A percentile compares a stretch with the other conserved stretches of the same genome.
Conservation (phyloP, 331 rosid genomes). For the Phaseolus coccineus region DNA sequence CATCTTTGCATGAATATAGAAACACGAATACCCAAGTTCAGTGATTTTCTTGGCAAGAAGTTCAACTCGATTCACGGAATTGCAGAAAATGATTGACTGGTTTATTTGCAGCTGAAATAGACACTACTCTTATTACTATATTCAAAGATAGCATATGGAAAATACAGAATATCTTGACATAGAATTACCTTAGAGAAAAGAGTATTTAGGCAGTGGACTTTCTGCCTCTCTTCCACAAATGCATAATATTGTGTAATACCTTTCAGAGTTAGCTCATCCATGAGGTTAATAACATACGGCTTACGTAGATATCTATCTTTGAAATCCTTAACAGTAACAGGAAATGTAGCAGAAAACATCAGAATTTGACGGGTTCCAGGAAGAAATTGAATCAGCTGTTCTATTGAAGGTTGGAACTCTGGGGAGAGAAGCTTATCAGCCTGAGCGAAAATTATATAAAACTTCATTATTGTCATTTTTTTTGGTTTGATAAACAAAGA, state of each 20-base stretch:
- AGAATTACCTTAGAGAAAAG: conserved; percentile 85
- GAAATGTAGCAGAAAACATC: conserved; percentile 96
- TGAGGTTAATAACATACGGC: conserved; percentile 84
- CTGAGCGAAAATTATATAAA: conserved; percentile 44
- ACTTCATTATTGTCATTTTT: conserved; percentile 2
- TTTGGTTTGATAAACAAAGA: not conserved
- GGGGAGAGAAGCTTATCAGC: conserved; percentile 96
- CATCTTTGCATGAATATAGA: conserved; percentile 96
- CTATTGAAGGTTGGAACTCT: conserved; percentile 93
- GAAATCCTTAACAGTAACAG: conserved; percentile 93
- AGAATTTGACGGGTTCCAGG: conserved; percentile 76
- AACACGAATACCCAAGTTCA: conserved; percentile 94
- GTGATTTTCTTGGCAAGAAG: conserved; percentile 95
- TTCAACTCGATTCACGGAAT: conserved; percentile 95
- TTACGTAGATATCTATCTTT: conserved; percentile 87
- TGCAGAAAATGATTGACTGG: conserved; percentile 96
- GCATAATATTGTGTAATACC: conserved; percentile 96
- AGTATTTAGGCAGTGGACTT: conserved; percentile 94
- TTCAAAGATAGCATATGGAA: conserved; percentile 24
- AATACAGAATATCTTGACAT: conserved; percentile 11
- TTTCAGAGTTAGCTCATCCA: conserved; percentile 94
- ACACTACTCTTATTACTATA: conserved; percentile 16
- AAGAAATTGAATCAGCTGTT: conserved; percentile 81
- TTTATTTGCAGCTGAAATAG: conserved; percentile 90
- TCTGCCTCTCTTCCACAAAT: conserved; percentile 94